Evolutionary conservation across 768 basidiomycete species (phyloP).

Genomic region (Zangia roseola): DNA sequence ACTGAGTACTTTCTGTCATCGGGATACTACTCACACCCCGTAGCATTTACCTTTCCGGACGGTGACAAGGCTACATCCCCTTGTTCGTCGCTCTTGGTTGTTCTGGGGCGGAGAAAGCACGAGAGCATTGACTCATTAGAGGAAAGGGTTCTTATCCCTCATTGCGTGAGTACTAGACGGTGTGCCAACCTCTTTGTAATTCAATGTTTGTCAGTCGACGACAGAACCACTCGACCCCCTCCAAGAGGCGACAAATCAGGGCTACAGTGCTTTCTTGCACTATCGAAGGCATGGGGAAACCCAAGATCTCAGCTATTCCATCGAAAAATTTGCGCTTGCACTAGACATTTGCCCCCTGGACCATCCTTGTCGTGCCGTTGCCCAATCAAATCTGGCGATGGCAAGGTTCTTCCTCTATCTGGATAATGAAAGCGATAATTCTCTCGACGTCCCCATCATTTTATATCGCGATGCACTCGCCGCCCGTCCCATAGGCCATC

Average conservation of each 20-base stretch:
- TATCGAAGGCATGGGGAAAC: not conserved
- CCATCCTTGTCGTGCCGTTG: constrained; percentile 5
- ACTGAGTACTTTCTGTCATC: no score
- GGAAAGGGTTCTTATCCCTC: not conserved
- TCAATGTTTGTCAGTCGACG: not conserved
- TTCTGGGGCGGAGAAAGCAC: not conserved
- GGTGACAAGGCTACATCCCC: not conserved
- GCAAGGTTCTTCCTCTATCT: not conserved
- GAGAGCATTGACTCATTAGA: not conserved
- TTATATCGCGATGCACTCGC: not conserved
- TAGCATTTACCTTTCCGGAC: not conserved
- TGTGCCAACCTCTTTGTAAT: not conserved
- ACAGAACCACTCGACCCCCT: not conserved
- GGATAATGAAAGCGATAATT: not conserved
- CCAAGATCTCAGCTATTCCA: not conserved
- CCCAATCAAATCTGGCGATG: constrained; percentile 1
- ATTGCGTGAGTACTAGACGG: not conserved
- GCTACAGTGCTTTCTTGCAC: not conserved
- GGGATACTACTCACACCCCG: not conserved
- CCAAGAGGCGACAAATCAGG: constrained; percentile 1
- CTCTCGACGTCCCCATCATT: not conserved
- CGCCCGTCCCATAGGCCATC: constrained; percentile 1
- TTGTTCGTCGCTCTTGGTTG: not conserved
- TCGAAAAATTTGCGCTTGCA: not conserved
- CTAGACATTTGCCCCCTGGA: not conserved